phyloP scores from a whole-genome alignment of 148 eudicot genomes.

The Spergularia marina region DNA sequence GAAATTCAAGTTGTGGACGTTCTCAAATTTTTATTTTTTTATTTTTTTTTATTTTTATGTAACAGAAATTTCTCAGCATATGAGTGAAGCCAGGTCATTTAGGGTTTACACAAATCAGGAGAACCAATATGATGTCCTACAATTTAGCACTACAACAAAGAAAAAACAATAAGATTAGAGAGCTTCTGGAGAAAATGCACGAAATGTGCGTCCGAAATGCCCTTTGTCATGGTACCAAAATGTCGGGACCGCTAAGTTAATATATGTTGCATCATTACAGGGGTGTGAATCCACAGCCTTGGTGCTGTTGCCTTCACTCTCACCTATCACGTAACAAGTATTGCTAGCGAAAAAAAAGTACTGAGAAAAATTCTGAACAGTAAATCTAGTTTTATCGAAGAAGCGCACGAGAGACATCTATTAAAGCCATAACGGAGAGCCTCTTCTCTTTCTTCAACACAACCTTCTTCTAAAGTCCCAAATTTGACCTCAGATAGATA shows the following conservation, averaged over 20 bases:
- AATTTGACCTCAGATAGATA: not conserved
- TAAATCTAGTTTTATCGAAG: not conserved
- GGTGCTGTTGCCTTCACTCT: conserved; percentile 8
- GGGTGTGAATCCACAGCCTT: conserved; percentile 25
- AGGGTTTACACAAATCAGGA: too few species aligned
- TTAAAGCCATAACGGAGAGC: not conserved
- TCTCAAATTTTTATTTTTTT: too few species aligned
- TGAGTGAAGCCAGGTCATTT: too few species aligned
- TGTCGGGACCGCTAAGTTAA: not conserved
- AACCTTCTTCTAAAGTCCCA: not conserved
- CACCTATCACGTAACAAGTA: not conserved
- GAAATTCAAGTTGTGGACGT: too few species aligned
- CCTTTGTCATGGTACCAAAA: conserved; percentile 8
- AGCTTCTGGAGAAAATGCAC: not conserved
- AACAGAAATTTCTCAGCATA: too few species aligned
- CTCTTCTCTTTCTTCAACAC: not conserved
- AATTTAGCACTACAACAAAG: too few species aligned
- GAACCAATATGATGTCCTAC: too few species aligned
- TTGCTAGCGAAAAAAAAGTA: not conserved
- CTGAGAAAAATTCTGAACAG: too few species aligned
- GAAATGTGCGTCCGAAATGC: not conserved
- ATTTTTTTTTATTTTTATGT: too few species aligned
- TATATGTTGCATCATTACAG: conserved; percentile 22
- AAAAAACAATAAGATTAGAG: too few species aligned
- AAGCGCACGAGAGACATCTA: not conserved